These are phyloP conservation scores for Penicillium sp. DNA, from an alignment of 2,329 filamentous ascomycete genomes.

Conservation along the genomic window DNA sequence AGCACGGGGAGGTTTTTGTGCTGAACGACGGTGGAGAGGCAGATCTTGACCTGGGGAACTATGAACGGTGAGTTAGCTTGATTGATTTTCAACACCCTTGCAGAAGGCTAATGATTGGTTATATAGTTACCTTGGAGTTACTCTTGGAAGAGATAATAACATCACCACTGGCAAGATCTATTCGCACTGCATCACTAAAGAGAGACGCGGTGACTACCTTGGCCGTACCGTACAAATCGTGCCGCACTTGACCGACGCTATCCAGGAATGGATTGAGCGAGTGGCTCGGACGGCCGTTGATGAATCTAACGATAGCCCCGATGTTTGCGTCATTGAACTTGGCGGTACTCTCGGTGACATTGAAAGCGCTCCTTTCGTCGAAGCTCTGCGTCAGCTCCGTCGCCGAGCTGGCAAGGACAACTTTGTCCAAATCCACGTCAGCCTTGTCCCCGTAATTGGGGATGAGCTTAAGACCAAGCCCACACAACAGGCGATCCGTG, in stretches of 20 bases:
- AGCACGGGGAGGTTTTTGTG: slow-evolving; percentile 74
- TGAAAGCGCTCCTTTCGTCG: slow-evolving; percentile 79
- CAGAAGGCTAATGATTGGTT: not conserved
- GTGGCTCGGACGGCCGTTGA: slow-evolving; percentile 83
- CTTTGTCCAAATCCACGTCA: slow-evolving; percentile 80
- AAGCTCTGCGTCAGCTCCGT: slow-evolving; percentile 74
- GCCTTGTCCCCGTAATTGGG: slow-evolving; percentile 64
- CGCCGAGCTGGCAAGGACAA: slow-evolving; percentile 67
- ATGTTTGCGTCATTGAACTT: slow-evolving; percentile 78
- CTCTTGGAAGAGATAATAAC: slow-evolving; percentile 79
- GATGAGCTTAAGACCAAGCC: slow-evolving; percentile 94
- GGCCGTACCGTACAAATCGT: slow-evolving; percentile 86
- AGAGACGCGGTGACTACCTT: slow-evolving; percentile 69
- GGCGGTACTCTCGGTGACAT: slow-evolving; percentile 60
- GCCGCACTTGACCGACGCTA: slow-evolving; percentile 82
- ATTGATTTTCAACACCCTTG: not conserved
- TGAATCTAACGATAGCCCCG: slow-evolving; percentile 71
- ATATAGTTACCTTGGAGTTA: slow-evolving; percentile 65
- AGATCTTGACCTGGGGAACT: slow-evolving; percentile 69
- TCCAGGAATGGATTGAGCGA: slow-evolving; percentile 85
- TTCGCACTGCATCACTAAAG: slow-evolving; percentile 73
- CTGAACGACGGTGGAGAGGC: slow-evolving; percentile 74
- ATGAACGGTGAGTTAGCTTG: slow-evolving; percentile 49
- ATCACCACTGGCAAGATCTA: slow-evolving; percentile 98
- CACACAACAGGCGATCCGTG: slow-evolving; percentile 81